Percentiles rank a stretch among this genome's conserved stretches.
Evolutionary conservation across 805 yeast species (phyloP).

Genomic region (Ascoidea tarda): DNA sequence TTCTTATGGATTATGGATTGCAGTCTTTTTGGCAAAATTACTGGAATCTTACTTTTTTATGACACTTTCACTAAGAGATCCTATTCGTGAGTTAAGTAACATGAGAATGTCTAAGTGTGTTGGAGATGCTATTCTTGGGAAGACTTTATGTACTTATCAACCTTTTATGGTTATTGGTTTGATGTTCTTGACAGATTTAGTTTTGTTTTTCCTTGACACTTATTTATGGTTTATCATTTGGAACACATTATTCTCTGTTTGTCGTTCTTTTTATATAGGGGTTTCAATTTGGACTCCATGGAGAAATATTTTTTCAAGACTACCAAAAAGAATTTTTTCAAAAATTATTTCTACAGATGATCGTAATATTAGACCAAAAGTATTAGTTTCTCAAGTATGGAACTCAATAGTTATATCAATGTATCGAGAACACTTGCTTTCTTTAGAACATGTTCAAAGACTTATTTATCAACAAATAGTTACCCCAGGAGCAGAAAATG

Average conservation of each 20-base stretch:
- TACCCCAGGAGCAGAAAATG: slow-evolving; percentile 22
- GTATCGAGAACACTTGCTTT: slow-evolving; percentile 68
- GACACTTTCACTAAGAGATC: slow-evolving; percentile 59
- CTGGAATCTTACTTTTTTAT: slow-evolving; percentile 69
- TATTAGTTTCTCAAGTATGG: slow-evolving; percentile 62
- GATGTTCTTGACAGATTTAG: slow-evolving; percentile 45
- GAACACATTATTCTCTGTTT: slow-evolving; percentile 61
- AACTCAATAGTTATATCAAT: slow-evolving; percentile 71
- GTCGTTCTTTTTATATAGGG: slow-evolving; percentile 59
- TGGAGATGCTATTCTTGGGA: slow-evolving; percentile 46
- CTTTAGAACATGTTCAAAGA: slow-evolving; percentile 58
- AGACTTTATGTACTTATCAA: slow-evolving; percentile 37
- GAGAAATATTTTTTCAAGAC: slow-evolving; percentile 63
- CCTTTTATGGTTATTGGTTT: slow-evolving; percentile 39
- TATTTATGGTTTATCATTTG: slow-evolving; percentile 78
- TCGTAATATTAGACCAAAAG: slow-evolving; percentile 29
- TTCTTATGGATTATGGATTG: slow-evolving; percentile 57
- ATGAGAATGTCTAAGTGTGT: slow-evolving; percentile 41
- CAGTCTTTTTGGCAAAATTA: slow-evolving; percentile 54
- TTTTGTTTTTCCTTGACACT: slow-evolving; percentile 66
- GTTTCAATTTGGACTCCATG: slow-evolving; percentile 83
- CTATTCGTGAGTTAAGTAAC: slow-evolving; percentile 50
- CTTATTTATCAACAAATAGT: slow-evolving; percentile 42
- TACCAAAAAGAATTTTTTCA: slow-evolving; percentile 65
- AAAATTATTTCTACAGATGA: slow-evolving; percentile 42